These are phyloP conservation scores for Fusarium aywerte DNA, from an alignment of 2,329 filamentous ascomycete genomes.

Conservation along the genomic window DNA sequence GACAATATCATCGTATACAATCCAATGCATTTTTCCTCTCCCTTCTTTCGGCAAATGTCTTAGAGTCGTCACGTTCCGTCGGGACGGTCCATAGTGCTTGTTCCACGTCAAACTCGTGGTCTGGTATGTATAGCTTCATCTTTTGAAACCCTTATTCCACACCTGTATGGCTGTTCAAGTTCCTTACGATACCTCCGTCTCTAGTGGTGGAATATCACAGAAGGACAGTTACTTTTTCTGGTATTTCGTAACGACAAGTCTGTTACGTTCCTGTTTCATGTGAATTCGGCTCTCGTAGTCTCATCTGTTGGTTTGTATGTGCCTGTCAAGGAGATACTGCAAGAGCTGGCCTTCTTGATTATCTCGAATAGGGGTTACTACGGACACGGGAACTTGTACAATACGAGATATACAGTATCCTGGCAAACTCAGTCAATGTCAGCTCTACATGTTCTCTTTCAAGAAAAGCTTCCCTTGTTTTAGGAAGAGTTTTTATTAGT, in stretches of 20 bases:
- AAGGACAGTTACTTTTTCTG: background rate
- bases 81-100: slow-evolving; percentile 26
- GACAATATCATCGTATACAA: slow-evolving; percentile 4
- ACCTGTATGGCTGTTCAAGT: background rate
- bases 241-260: background rate
- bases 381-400: background rate
- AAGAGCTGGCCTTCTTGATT: slow-evolving; percentile 7
- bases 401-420: background rate
- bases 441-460: background rate
- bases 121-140: slow-evolving; percentile 8
- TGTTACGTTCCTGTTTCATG: background rate
- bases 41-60: slow-evolving; percentile 25
- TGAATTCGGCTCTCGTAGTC: background rate
- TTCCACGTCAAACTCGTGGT: slow-evolving; percentile 2
- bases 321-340: slow-evolving; percentile 12
- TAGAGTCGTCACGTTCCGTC: slow-evolving; percentile 22
- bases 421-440: background rate
- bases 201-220: background rate
- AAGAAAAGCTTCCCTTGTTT: background rate
- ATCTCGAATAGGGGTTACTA: background rate
- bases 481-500: background rate
- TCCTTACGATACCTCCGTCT: background rate
- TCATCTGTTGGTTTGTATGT: background rate
- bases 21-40: slow-evolving; percentile 10
- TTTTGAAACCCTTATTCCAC: slow-evolving; percentile 1